A percentile compares a stretch with the other conserved stretches of the same genome.
Conservation (phyloP, 768 basidiomycete species). For the Asterophora parasitica region DNA sequence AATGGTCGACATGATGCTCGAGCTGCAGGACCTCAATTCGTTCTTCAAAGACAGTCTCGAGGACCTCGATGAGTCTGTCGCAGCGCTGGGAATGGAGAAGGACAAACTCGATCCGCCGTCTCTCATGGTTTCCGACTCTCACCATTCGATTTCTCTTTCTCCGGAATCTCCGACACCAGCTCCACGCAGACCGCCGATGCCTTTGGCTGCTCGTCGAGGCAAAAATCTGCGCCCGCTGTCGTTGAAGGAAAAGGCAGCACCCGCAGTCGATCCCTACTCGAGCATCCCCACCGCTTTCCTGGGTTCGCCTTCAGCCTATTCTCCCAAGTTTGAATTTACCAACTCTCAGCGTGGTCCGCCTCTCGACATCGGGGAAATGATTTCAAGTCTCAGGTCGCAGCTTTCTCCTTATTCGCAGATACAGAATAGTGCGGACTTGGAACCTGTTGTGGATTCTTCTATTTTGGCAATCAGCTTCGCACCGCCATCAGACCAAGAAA, state of each 20-base stretch:
- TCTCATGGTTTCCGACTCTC: constrained; percentile 39
- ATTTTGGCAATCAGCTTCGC: constrained; percentile 12
- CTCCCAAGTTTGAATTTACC: constrained; percentile 27
- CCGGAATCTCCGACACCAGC: constrained; percentile 29
- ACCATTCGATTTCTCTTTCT: constrained; percentile 31
- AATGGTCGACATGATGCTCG: constrained; percentile 35
- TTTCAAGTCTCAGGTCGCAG: constrained; percentile 37
- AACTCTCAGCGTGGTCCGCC: constrained; percentile 19
- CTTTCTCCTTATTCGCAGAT: constrained; percentile 24
- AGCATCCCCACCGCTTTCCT: constrained; percentile 40
- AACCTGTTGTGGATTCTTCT: constrained; percentile 2
- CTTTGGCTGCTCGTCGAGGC: constrained; percentile 35
- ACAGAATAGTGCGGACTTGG: constrained; percentile 4
- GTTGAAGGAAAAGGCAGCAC: constrained; percentile 13
- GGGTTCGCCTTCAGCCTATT: constrained; percentile 35
- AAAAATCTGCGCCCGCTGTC: constrained; percentile 28
- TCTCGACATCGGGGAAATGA: constrained; percentile 40
- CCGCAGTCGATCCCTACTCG: constrained; percentile 29
- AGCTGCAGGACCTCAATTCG: constrained; percentile 33
- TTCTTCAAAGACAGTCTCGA: constrained; percentile 31
- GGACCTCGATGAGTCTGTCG: constrained; percentile 14
- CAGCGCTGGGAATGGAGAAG: constrained; percentile 14
- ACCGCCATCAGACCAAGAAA: constrained; percentile 10
- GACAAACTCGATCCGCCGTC: constrained; percentile 27
- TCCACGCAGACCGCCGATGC: constrained; percentile 13